phyloP scores from a whole-genome alignment of 768 basidiomycete genomes.

The Termitomyces titanicus region DNA sequence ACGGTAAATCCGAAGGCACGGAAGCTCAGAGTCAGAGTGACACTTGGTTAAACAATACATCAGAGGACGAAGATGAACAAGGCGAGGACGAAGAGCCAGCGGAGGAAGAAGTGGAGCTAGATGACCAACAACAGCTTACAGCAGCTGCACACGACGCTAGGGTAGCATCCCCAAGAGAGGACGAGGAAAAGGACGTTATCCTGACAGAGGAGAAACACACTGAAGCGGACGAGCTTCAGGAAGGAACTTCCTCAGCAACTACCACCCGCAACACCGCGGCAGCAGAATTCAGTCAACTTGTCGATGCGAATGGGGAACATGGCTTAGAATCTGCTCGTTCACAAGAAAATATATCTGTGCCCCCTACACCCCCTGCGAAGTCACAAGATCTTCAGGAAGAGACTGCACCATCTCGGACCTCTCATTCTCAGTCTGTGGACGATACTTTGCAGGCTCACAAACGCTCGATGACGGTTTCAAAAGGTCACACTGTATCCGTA shows the following conservation, averaged over 20 bases:
- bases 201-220: background rate
- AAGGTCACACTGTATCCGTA: conserved; percentile 71
- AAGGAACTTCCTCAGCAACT: background rate
- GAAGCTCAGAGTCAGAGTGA: background rate
- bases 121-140: background rate
- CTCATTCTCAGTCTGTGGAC: conserved; percentile 2
- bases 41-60: background rate
- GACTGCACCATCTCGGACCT: background rate
- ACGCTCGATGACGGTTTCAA: conserved; percentile 60
- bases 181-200: background rate
- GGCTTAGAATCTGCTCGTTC: background rate
- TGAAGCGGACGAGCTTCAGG: background rate
- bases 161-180: background rate
- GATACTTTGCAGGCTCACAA: conserved; percentile 30
- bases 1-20: background rate
- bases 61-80: background rate
- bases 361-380: conserved; percentile 15
- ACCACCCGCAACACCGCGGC: background rate
- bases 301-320: background rate
- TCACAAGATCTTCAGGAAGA: conserved; percentile 1
- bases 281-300: background rate
- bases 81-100: background rate
- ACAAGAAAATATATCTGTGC: background rate
- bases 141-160: background rate
- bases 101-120: background rate